Base-by-base conservation (phyloP, 257 asterid genomes). In the Fraxinus excelsior region DNA sequence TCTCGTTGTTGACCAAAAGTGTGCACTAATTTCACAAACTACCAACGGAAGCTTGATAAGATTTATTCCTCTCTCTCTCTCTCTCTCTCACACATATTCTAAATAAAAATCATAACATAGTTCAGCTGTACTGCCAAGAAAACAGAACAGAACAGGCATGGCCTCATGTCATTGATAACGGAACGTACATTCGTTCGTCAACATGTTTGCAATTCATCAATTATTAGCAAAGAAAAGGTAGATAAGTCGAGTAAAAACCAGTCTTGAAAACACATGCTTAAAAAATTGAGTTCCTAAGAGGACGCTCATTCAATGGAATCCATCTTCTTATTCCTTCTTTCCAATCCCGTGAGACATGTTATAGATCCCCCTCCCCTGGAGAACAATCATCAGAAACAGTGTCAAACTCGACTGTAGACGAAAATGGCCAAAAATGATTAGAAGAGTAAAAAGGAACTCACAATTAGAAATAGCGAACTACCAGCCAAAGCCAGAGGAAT, bases 401-500 rank as follows among this genome's bases (percentile, higher is more conserved):
- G 12, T 14, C 40, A 29, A 67, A 18, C 31, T 60, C 6, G 7
- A 21, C 31, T 0, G 3, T 14, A 11, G 28, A 32, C 19, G 49
- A 26, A n/a, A 44, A 42, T 37, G 34, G n/a, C 32, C 21, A 71
- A 40, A 26, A 42, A 21, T 1, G 31, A 25, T 9, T 25, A 25
- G 51, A 46, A 29, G 66, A 49, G 35, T 37, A 28, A 23, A 3
- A 40, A 38, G 29, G 35, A 29, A 81, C 84, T 77, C 78, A 81
- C 84, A 60, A 81, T 76, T 42, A 77, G 70, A 72, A 21, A 67
- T 29, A 81, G 13, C 5, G 81, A 70, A 44, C 76, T 5, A 31
- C 71, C 78, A 14, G 84, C 84, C 81, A 81, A 67, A 72, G 79
- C 81, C 58, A 65, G 66, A 44, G 84, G 81, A 77, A 81, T 81